Evolutionary conservation across 1,284 basidiomycete genomes (phyloP), one percentile per base, ranked within the genome.

Genomic region (Dichomitus squalens): DNA sequence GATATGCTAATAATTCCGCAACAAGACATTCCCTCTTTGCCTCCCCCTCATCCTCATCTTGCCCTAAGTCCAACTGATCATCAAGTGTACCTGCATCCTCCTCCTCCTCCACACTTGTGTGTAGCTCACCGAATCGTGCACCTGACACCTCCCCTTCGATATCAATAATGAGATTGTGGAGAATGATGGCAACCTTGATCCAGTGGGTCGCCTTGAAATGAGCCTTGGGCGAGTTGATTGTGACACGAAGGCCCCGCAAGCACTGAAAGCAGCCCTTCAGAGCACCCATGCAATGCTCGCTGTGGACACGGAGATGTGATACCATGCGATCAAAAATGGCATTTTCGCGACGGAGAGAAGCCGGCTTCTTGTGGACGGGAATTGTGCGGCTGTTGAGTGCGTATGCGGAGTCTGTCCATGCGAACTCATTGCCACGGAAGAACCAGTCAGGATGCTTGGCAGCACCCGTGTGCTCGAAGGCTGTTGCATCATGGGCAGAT

Each of bases 381-480:
- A 53, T 49, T 2, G 47, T 29, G 27, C 57, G 52, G 8, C 35
- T 23, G 53, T 57, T 35, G 40, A 72, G 59, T 6, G 69, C 55
- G 58, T 73, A 73, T 23, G 70, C 70, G 0, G 70, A 73, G 52
- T 73, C 72, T 2, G 69, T 72, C 72, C 71, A 73, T 1, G 69
- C 55, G 35, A 65, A 74, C 46, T 71, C 68, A 6, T 56, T 48
- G 0, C 61, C 59, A 21, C 63, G 48, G 16, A 74, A 57, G 2
- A 71, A 34, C 18, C 31, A 25, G 8, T 59, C 57, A 34, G 53
- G 60, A n/a, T 66, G 52, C 21, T 62, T 44, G 14, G 49, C 58
- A 12, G 66, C 57, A 1, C 58, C 52, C 4, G 72, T 63, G 11
- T 53, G 53, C 27, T 61, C 41, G 36, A 66, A 73, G 6, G 65